These are phyloP conservation scores for Fonsecaea multimorphosa DNA, from an alignment of 2,329 filamentous ascomycete genomes.

Conservation along the genomic window DNA sequence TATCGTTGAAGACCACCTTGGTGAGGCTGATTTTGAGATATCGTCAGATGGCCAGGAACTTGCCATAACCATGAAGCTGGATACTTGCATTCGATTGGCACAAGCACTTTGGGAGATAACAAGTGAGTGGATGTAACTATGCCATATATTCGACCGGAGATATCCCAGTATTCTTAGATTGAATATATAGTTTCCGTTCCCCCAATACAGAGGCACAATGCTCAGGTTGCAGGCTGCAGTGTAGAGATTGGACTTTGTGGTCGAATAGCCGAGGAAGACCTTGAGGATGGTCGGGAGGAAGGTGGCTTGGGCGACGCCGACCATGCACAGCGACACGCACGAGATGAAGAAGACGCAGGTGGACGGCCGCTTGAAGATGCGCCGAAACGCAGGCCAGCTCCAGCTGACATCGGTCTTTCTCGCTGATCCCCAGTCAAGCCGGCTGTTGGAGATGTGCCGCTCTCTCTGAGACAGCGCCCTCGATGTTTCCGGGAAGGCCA, in stretches of 20 bases:
- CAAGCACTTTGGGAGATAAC: too few species aligned
- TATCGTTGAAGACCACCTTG: too few species aligned
- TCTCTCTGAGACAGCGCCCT: constrained; percentile 33
- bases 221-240: constrained; percentile 35
- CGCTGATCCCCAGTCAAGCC: constrained; percentile 34
- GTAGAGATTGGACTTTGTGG: constrained; percentile 36
- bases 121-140: too few species aligned
- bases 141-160: too few species aligned
- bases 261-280: constrained; percentile 30
- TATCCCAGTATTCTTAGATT: too few species aligned
- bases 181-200: too few species aligned
- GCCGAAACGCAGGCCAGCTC: constrained; percentile 31
- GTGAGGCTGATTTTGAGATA: too few species aligned
- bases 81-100: too few species aligned
- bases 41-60: too few species aligned
- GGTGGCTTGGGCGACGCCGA: constrained; percentile 34
- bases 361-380: constrained; percentile 35
- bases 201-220: constrained; percentile 31
- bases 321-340: constrained; percentile 34
- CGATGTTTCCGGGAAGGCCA: constrained; percentile 34
- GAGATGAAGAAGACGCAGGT: constrained; percentile 37
- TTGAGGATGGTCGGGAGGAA: constrained; percentile 30
- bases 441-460: constrained; percentile 36
- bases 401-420: constrained; percentile 34
- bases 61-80: too few species aligned